Base-by-base conservation (phyloP, 345 rosid species). In the Brassica incana region DNA sequence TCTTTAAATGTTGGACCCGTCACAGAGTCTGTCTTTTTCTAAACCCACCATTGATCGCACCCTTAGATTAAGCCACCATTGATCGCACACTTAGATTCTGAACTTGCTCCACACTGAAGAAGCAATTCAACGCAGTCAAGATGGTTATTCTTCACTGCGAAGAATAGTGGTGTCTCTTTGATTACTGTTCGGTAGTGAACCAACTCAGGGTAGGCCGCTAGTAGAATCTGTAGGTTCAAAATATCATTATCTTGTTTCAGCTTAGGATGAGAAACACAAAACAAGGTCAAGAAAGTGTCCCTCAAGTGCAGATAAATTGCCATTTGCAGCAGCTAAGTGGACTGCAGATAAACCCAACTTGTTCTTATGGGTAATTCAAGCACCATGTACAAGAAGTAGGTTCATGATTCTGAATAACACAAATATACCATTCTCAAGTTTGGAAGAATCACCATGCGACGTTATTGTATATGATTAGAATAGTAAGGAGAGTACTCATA, bases 101-200 rank as follows among this genome's bases (percentile, higher is more conserved):
- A 87, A 83, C 76, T 84, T 35, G 97, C 95, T 35, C 98, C 97
- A 58, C 79, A 82, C 30, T 71, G 76, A 80, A 88, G 84, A 81
- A 93, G 98, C 62, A 90, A 82, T 78, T 90, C 93, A 68, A 83
- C 97, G 80, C 97, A 93, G 35, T 84, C 85, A 77, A 85, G 84
- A 48, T 77, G 87, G 72, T 88, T 88, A 85, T 91, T 93, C 86
- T 83, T 91, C 75, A 86, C 98, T 1, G 97, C 97, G 67, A 87
- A 91, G 88, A 88, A 90, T 7, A 91, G 73, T 8, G 98, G 98
- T 8, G 98, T 91, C 89, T 93, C 98, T 85, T 83, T 86, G 79
- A 82, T 84, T 83, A 84, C 84, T 15, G 91, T 91, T 77, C 77
- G 90, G 63, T 77, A 74, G 77, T 88, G 76, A 77, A 90, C 69